Evolutionary conservation across 768 basidiomycete species (phyloP).

Genomic region (Fomitopsis serialis): DNA sequence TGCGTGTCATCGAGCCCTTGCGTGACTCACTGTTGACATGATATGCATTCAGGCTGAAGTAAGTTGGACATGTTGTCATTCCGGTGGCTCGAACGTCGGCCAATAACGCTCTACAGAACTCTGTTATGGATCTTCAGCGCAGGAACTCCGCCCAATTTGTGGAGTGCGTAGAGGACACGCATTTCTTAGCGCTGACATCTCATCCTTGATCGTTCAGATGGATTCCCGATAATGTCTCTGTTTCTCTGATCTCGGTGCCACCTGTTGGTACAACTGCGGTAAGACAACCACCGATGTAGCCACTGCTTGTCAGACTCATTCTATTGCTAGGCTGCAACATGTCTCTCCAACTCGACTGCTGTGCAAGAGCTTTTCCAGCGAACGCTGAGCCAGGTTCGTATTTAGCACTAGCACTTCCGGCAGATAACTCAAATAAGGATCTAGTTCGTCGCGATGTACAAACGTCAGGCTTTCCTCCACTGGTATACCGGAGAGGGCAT

Average conservation of each 20-base stretch:
- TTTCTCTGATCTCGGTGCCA: constrained; percentile 77
- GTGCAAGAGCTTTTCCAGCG: constrained; percentile 86
- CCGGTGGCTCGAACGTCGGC: too few species aligned
- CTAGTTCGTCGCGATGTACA: constrained; percentile 79
- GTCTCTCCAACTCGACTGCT: constrained; percentile 72
- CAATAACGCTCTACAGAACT: constrained; percentile 36
- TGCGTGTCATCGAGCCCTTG: constrained; percentile 30
- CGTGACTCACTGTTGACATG: not conserved
- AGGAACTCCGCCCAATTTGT: constrained; percentile 76
- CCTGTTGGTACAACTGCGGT: constrained; percentile 76
- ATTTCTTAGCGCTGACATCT: not conserved
- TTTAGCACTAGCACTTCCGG: not conserved
- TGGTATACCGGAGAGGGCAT: constrained; percentile 93
- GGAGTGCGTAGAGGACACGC: constrained; percentile 60
- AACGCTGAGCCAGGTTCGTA: constrained; percentile 50
- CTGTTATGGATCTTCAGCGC: constrained; percentile 67
- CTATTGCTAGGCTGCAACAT: constrained; percentile 53
- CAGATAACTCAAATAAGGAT: constrained; percentile 2
- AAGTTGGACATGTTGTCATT: constrained; percentile 8
- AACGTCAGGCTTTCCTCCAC: constrained; percentile 80
- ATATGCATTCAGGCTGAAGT: constrained; percentile 19
- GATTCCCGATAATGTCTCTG: constrained; percentile 89
- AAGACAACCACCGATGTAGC: constrained; percentile 22
- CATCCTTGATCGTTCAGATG: constrained; percentile 41
- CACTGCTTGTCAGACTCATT: too few species aligned